Evolutionary conservation across 2,329 filamentous ascomycete species (phyloP).

Genomic region (Coccinonectria pachysandricola): DNA sequence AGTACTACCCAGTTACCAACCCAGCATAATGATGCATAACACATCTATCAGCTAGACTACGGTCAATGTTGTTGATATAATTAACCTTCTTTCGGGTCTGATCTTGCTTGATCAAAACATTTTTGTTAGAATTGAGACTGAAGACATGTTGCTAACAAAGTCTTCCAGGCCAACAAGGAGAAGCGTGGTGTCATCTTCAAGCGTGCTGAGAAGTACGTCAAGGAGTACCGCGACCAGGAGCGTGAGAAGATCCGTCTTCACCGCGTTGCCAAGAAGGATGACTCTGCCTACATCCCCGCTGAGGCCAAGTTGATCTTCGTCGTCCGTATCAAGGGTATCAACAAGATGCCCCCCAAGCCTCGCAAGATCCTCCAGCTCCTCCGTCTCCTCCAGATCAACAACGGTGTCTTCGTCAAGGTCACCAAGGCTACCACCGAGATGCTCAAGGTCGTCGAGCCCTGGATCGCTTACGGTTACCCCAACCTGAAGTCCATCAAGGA

Average conservation of each 20-base stretch:
- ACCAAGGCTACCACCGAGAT: conserved; percentile 98
- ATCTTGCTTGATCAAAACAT: conserved; percentile 32
- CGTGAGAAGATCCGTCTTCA: conserved; percentile 94
- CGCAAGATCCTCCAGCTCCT: conserved; percentile 99
- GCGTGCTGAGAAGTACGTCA: conserved; percentile 98
- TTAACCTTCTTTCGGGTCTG: conserved; percentile 99
- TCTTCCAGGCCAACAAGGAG: conserved; percentile 82
- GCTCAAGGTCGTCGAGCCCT: conserved; percentile 97
- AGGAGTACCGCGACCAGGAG: conserved; percentile 98
- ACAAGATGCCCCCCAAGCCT: conserved; percentile 99
- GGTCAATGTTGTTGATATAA: conserved; percentile 96
- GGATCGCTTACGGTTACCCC: conserved; percentile 98
- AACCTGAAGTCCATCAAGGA: conserved; percentile 99
- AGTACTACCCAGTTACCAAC: conserved; percentile 35
- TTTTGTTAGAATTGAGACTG: conserved; percentile 8
- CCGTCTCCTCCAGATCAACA: conserved; percentile 99
- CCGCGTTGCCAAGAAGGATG: conserved; percentile 82
- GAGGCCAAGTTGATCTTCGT: conserved; percentile 97
- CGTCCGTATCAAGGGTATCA: conserved; percentile 99
- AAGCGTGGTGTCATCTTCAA: conserved; percentile 99
- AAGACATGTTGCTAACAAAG: conserved; percentile 27
- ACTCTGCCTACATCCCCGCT: conserved; percentile 86
- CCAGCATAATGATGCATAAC: conserved; percentile 73
- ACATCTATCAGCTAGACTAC: conserved; percentile 84
- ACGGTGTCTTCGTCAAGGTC: conserved; percentile 93